These are phyloP conservation scores for Epichloe sylvatica DNA, from an alignment of 2,329 filamentous ascomycete species.

Conservation along the genomic window DNA sequence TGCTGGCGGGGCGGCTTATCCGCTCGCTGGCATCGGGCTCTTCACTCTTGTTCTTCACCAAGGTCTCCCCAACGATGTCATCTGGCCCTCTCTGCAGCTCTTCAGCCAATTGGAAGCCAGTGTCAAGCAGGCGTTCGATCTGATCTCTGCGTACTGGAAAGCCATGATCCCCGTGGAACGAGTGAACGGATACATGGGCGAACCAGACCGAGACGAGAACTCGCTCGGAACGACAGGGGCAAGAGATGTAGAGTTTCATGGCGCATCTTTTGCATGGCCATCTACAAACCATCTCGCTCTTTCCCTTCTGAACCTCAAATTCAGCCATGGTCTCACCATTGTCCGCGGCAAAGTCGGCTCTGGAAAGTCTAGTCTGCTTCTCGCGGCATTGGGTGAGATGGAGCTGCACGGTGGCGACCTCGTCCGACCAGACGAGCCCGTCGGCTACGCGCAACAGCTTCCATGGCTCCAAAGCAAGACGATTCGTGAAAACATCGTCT, in stretches of 20 bases:
- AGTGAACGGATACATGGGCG: constrained; percentile 75
- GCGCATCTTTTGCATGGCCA: constrained; percentile 70
- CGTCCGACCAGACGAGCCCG: constrained; percentile 32
- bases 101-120: constrained; percentile 63
- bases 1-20: constrained; percentile 60
- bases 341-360: constrained; percentile 46
- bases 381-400: constrained; percentile 47
- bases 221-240: constrained; percentile 21
- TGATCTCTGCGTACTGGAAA: constrained; percentile 67
- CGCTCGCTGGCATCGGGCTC: constrained; percentile 66
- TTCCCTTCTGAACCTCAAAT: constrained; percentile 29
- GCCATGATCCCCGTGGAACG: constrained; percentile 69
- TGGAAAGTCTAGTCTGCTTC: constrained; percentile 47
- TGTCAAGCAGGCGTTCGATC: constrained; percentile 57
- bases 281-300: constrained; percentile 44
- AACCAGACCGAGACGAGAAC: constrained; percentile 57
- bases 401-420: constrained; percentile 46
- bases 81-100: constrained; percentile 73
- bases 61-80: constrained; percentile 62
- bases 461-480: constrained; percentile 54
- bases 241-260: constrained; percentile 37
- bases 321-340: constrained; percentile 37
- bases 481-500: constrained; percentile 50
- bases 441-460: constrained; percentile 45
- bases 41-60: constrained; percentile 60